Evolutionary conservation across 208 protist genomes (phyloP), one percentile per base, ranked within the genome.

Genomic region (Crithidia fasciculata): DNA sequence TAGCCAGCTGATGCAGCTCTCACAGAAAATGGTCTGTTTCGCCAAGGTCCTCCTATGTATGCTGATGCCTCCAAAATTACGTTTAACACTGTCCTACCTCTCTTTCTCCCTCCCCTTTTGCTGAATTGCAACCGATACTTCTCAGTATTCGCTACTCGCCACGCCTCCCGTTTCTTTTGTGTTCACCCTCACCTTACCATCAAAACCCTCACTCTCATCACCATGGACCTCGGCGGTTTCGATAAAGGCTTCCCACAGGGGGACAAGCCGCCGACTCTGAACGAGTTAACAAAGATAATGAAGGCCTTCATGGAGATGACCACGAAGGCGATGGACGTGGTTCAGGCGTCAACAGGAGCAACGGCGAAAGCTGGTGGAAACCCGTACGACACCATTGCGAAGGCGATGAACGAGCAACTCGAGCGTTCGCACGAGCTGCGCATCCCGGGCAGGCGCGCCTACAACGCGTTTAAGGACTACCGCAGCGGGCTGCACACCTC

Each of bases 401-500:
- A 59, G 55, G 55, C 55, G 19, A 28, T 59, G 19, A 28, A 8
- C 8, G 19, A 59, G 13, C 28, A 59, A 28, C 19, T 59, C 18
- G 55, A 59, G 13, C 28, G 39, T 40, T 12, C 19, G 5, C 19
- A 7, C 28, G 55, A 59, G 13, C 6, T 39, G 28, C 16, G 28
- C 8, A 15, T 59, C 5, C 55, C 55, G 5, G 55, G 55, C 8
- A 59, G 13, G 15, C 5, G 19, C 18, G 55, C 28, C 5, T 59
- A 59, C 28, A 59, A 40, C 55, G 5, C 55, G 18, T 40, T 59
- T 15, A 59, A 59, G 55, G 55, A 59, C 8, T 59, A 59, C 28
- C 55, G 55, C n/a, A 7, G 6, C 18, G 19, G 7, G 55, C 7
- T 59, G 8, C 55, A 59, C 55, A 59, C 55, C 5, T 7, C 16